A percentile compares a stretch with the other conserved stretches of the same genome.
Evolutionary conservation across 2,329 filamentous ascomycete species (phyloP).

Genomic region (Pestalotiopsis sp.): DNA sequence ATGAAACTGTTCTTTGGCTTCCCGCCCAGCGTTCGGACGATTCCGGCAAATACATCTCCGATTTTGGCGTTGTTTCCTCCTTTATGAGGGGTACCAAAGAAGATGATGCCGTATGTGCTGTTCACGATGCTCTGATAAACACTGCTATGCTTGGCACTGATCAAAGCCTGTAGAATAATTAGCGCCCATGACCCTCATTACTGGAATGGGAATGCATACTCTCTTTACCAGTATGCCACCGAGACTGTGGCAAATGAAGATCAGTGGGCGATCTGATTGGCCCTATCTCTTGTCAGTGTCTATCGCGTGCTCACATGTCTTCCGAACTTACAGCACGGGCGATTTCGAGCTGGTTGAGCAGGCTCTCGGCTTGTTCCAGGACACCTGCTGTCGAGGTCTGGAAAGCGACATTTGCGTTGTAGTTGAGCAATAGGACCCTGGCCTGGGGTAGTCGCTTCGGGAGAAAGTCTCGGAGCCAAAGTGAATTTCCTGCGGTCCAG

Average conservation of each 20-base stretch:
- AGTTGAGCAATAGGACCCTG: background rate
- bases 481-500: background rate
- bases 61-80: background rate
- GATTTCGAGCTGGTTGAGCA: background rate
- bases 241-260: background rate
- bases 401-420: background rate
- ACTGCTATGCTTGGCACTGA: background rate
- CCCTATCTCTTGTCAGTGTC: background rate
- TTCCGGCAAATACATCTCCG: background rate
- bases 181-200: background rate
- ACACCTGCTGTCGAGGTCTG: background rate
- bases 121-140: background rate
- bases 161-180: background rate
- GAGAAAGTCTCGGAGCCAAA: background rate
- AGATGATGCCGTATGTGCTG: background rate
- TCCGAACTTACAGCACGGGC: background rate
- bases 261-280: background rate
- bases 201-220: background rate
- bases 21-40: background rate
- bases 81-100: background rate
- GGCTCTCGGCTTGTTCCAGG: background rate
- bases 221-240: background rate
- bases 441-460: background rate
- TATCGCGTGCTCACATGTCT: background rate
- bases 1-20: background rate